Evolutionary conservation across 2,329 filamentous ascomycete genomes (phyloP), one percentile per base, ranked within the genome.

Genomic region (Lecanoromycetidae sp.): DNA sequence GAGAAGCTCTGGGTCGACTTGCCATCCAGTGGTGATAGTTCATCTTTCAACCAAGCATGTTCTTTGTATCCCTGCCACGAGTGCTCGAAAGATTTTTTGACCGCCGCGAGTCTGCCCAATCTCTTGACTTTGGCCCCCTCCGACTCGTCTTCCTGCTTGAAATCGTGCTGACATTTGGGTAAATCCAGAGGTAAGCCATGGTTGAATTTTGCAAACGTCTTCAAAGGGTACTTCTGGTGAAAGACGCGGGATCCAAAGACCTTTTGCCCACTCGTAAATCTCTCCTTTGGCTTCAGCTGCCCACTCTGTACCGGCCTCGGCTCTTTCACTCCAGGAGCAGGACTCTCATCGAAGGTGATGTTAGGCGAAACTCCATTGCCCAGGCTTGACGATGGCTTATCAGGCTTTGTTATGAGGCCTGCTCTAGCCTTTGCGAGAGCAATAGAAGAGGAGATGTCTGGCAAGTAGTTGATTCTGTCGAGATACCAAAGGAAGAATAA

Each of bases 41-140:
- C 80, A 58, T 84, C 79, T 39, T 73, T 69, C 56, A 73, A 70
- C 78, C 79, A 84, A 0, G 80, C 80, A 54, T 74, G 61, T 45
- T 69, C 67, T 57, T 71, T 78, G 62, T 84, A 84, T 12, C 72
- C 74, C 7, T 61, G 57, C 76, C 77, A 82, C 50, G 72, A 71
- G 56, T 74, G 74, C 36, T 65, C 51, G 54, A 78, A 78, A 54
- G 67, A 71, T 40, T 66, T 65, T 54, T 66, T 69, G 42, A 79
- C 69, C 19, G 70, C 69, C 12, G 60, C 63, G 39, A 63, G 62
- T 39, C 71, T 63, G 48, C 57, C 54, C 32, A 66, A 57, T 27
- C 69, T 63, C 48, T 61, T 57, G 43, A 61, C 58, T 52, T 57
- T 63, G 15, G 57, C 57, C 17, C 54, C 45, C 19, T 23, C n/a